Evolutionary conservation across 495 filamentous ascomycete species (phyloP), one percentile per base, ranked within the genome.

Genomic region (Peziza echinospora): DNA sequence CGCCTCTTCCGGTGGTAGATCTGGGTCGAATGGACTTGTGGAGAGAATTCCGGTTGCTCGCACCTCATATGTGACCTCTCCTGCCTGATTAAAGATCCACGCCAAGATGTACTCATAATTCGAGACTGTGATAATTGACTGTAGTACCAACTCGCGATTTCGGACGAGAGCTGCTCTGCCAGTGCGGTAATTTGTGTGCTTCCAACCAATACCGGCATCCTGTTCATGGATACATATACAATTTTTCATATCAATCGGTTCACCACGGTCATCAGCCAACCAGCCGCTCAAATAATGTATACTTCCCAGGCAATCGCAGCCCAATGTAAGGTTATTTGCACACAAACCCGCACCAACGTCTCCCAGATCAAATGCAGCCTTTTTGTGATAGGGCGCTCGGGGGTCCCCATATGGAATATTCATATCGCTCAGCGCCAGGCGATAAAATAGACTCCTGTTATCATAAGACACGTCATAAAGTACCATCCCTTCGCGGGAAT

Each of bases 1-100:
- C 13, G 3, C 3, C 13, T 37, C 30, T 7, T 37, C 30, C 4
- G 30, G 30, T 22, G 67, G 76, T 21, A 72, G 76, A 48, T 65
- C 63, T 16, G 77, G 67, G 45, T 84, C 79, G 48, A 92, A 76
- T 5, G 85, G 82, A 30, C 84, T 72, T 0, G 84, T 89, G 40
- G 77, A 83, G 17, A 93, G 67, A 49, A 93, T 83, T 0, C 85
- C 85, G 1, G 85, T 92, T 5, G 85, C 85, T 11, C 79, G 73
- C 26, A 82, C 77, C 63, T 93, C 85, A 52, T 87, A 77, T 34
- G 72, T 66, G 41, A 91, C 51, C 54, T 85, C 83, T 5, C 77
- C 85, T 0, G 84, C 81, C 49, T 84, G 82, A 60, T 84, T 82
- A 64, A 93, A 82, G 46, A 82, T 74, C 61, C 80, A 93, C 11